Evolutionary conservation across 441 rosid species (phyloP), one percentile per base, ranked within the genome.

Genomic region (Capsella rubella): DNA sequence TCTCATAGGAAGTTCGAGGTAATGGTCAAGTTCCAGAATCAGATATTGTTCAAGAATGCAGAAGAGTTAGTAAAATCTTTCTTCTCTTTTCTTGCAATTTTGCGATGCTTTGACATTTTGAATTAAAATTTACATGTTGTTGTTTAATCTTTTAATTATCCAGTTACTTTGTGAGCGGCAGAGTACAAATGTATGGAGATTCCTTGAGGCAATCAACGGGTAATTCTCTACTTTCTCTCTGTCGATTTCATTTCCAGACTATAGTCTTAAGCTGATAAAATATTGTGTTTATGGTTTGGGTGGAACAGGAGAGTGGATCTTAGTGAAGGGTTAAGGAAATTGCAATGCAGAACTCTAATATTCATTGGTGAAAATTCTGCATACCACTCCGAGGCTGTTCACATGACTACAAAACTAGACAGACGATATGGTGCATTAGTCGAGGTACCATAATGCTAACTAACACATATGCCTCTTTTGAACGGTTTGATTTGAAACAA

Each of bases 361-460:
- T 92, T 92, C 83, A 89, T 95, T 0, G 99, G 99, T 27, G 99
- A 92, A 73, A 79, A 78, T 78, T 95, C 99, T 21, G 89, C 90
- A 0, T 95, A 92, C 78, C 97, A 90, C 71, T 76, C 86, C 0
- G 99, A 95, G 73, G 94, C 99, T n/a, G 81, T 95, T 39, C 83
- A 89, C 84, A 85, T 92, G 98, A 86, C 88, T n/a, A 88, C 99
- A 3, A 90, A 89, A 77, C 85, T 92, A 52, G 97, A 95, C 82
- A 81, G 91, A 82, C 81, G 97, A 82, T 84, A 83, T 46, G 85
- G 92, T 53, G 99, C 99, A 74, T 82, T 95, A 69, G 98, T 95
- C 14, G 98, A 95, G 97, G 99, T 94, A 89, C 27, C n/a, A 11
- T 43, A 43, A 42, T 28, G 11, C 2, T 10, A 50, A 21, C 25